A percentile compares a stretch with the other conserved stretches of the same genome.
These are phyloP conservation scores for Brachypodium distachyon DNA, from an alignment of 202 grass and related monocot species.

Conservation along the genomic window DNA sequence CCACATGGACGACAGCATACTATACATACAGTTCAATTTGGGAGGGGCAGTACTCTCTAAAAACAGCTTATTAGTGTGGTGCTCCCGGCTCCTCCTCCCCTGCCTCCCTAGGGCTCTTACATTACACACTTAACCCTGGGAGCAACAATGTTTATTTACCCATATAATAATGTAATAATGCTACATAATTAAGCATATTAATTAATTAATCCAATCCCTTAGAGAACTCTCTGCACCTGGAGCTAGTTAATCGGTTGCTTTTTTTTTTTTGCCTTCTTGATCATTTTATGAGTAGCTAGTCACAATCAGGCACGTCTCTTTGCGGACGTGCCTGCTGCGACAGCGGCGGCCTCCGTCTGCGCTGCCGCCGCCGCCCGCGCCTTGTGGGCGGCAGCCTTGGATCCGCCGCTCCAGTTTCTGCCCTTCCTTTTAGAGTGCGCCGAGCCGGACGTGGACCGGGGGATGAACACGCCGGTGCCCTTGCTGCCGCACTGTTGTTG, in stretches of 20 bases:
- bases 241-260: conserved; percentile 34
- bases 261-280: neutral
- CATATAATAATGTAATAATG: neutral
- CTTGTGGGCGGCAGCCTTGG: conserved; percentile 1
- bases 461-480: conserved; percentile 67
- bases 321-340: neutral
- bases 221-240: neutral
- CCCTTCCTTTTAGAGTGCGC: conserved; percentile 18
- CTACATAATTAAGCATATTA: conserved; percentile 17
- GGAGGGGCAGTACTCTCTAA: neutral
- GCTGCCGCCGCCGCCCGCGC: neutral
- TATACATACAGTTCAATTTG: neutral
- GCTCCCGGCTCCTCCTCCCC: neutral
- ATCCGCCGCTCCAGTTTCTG: conserved; percentile 1
- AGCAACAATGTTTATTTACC: conserved; percentile 18
- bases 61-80: conserved; percentile 5
- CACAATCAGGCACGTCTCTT: neutral
- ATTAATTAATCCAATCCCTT: conserved; percentile 2
- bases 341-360: neutral
- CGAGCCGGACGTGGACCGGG: conserved; percentile 25
- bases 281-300: neutral
- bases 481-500: conserved; percentile 36
- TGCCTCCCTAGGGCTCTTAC: neutral
- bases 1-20: neutral
- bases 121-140: conserved; percentile 10